Base-by-base conservation (phyloP, 2,329 filamentous ascomycete species). In the Sporothrix inflata region DNA sequence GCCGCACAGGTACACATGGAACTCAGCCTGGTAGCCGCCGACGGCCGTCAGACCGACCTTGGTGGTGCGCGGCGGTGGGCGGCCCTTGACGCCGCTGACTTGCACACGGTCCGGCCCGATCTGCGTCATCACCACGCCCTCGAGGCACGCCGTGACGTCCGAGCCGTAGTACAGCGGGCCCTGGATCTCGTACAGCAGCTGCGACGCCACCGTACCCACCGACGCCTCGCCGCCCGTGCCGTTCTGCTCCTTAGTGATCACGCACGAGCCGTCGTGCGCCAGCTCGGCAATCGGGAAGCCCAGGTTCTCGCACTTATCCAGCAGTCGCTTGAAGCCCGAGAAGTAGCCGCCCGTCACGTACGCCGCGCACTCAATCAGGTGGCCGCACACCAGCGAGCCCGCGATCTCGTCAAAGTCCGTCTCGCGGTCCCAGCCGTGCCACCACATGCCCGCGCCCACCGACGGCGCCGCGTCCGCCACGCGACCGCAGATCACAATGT, bases 271-370 rank as follows among this genome's bases (percentile, higher is more conserved):
- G 73, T 84, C 83, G 1, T 74, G 76, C n/a, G 80, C 81, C 9
- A 88, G 80, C 66, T 87, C 85, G 0, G 83, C 84, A 73, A 87
- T 85, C 0, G 83, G 84, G 71, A 86, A 86, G 0, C 81, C 80
- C 1, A 85, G 79, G 60, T 84, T 82, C 42, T 71, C 40, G 65
- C 70, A 61, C 60, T 84, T 77, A 27, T 85, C 81, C 1, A 80
- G 73, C 71, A 83, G 81, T 19, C 82, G 79, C 73, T 83, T 81
- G 73, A 83, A 84, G 0, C 83, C 84, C 0, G 83, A 78, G 73
- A 85, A 86, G 71, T 86, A 85, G 0, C 79, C 82, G 0, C 84
- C 84, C 4, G 83, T 83, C 2, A 84, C 82, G 74, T 85, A 86
- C 1, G 81, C 78, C 6, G 79, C 81, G 74, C 82, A 84, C 75